Base-by-base conservation (phyloP, 805 yeast species). In the Yueomyces sinensis region DNA sequence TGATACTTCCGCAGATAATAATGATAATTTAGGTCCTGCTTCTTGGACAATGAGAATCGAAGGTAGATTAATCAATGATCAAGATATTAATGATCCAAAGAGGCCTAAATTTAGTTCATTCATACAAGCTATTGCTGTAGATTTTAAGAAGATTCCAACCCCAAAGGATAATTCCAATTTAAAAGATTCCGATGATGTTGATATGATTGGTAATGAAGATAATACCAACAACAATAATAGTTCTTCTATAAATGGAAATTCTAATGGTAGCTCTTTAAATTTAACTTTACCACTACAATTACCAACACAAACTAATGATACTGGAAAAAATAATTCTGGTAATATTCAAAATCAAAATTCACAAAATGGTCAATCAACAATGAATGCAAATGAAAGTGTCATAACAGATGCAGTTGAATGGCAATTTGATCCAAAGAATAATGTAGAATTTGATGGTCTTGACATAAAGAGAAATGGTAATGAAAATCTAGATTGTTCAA, bases 31-130 rank as follows among this genome's bases (percentile, higher is more conserved):
- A 29, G 51, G 46, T 3, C 72, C 66, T 30, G 69, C 82, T 3
- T 54, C 72, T 1, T 89, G 96, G 96, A 80, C 91, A 1, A 66
- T 89, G 43, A 68, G 93, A 37, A 70, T 91, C 18, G 97, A 91
- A 57, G 98, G 98, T 13, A 65, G 87, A 39, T 60, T 83, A 17
- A 60, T 87, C 15, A 73, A 74, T 46, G 52, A 52, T 6, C 68
- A 63, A 34, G 61, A 65, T 9, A 66, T 65, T 1, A 71, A 66
- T 19, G 69, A 65, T 29, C 63, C 71, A 3, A 43, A 45, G 3
- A 67, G 78, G 47, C 66, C 70, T 22, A 76, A 78, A 45, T 82
- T 87, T 58, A 77, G 86, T 41, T 68, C 87, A 3, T 82, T 83
- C 47, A 65, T 91, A 45, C 76, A 87, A 6, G 87, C 89, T 14